Conservation (phyloP, 1,284 basidiomycete species). For the Naganishia liquefaciens region DNA sequence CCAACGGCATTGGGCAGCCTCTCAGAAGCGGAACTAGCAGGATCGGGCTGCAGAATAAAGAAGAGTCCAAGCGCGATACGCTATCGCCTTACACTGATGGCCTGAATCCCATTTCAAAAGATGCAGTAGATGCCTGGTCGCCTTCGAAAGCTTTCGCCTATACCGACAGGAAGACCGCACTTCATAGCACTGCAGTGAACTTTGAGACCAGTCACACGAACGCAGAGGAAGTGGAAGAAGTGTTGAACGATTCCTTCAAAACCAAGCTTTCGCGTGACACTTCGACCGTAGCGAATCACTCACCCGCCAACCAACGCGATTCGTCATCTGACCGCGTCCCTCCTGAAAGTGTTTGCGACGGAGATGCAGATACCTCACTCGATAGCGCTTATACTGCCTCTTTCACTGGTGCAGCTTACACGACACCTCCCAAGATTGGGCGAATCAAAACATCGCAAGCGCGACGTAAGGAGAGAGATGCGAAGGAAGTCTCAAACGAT, state of each 20-base stretch:
- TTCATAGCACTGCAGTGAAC: not conserved
- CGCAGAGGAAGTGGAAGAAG: slow-evolving; percentile 2
- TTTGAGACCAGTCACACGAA: not conserved
- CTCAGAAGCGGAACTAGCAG: not conserved
- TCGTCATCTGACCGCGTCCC: no score
- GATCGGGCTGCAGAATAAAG: not conserved
- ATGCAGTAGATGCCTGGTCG: slow-evolving; percentile 23
- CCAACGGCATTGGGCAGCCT: not conserved
- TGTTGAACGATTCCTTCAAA: slow-evolving; percentile 15
- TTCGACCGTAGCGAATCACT: not conserved
- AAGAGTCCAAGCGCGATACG: not conserved
- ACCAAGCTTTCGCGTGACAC: slow-evolving; percentile 1
- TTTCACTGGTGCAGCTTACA: not conserved
- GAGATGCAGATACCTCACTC: slow-evolving; percentile 12
- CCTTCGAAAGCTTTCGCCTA: slow-evolving; percentile 24
- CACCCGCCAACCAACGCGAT: no score
- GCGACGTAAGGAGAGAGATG: slow-evolving; percentile 13
- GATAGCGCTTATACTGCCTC: slow-evolving; percentile 27
- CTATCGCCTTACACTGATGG: slow-evolving; percentile 12
- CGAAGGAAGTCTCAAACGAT: slow-evolving; percentile 25
- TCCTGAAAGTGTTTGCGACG: no score
- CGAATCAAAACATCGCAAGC: slow-evolving; percentile 5
- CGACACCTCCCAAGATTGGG: slow-evolving; percentile 10
- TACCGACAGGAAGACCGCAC: slow-evolving; percentile 2
- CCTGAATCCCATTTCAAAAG: slow-evolving; percentile 13